Conservation (phyloP, 805 yeast species). For the Hanseniaspora jakobsenii region DNA sequence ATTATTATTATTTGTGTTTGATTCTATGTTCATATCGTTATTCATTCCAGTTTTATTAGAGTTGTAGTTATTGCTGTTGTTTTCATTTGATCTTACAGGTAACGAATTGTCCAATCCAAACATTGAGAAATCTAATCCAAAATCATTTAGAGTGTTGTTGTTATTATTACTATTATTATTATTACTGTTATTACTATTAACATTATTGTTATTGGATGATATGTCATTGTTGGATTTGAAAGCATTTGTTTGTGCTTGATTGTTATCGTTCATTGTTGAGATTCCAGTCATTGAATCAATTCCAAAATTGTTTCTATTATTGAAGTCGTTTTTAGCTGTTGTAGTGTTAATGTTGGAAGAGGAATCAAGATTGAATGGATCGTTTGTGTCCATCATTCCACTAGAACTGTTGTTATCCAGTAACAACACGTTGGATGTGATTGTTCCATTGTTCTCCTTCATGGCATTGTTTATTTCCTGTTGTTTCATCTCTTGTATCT, state of each 20-base stretch:
- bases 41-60: background rate
- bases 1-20: background rate
- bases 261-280: too few species aligned
- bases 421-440: slow-evolving; percentile 2
- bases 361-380: slow-evolving; percentile 5
- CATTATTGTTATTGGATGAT: background rate
- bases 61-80: background rate
- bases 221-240: too few species aligned
- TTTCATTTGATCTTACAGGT: background rate
- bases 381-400: background rate
- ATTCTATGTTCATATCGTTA: background rate
- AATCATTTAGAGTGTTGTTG: slow-evolving; percentile 4
- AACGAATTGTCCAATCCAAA: slow-evolving; percentile 11
- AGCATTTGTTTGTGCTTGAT: too few species aligned
- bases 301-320: too few species aligned
- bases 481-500: slow-evolving; percentile 4
- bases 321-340: too few species aligned
- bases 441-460: background rate
- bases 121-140: slow-evolving; percentile 14
- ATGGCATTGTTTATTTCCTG: background rate
- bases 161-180: background rate
- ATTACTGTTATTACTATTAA: background rate
- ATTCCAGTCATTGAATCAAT: too few species aligned
- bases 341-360: background rate
- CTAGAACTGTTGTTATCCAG: background rate